Evolutionary conservation across 75 land plant genomes (phyloP).

Genomic region (Sequoiadendron giganteum): DNA sequence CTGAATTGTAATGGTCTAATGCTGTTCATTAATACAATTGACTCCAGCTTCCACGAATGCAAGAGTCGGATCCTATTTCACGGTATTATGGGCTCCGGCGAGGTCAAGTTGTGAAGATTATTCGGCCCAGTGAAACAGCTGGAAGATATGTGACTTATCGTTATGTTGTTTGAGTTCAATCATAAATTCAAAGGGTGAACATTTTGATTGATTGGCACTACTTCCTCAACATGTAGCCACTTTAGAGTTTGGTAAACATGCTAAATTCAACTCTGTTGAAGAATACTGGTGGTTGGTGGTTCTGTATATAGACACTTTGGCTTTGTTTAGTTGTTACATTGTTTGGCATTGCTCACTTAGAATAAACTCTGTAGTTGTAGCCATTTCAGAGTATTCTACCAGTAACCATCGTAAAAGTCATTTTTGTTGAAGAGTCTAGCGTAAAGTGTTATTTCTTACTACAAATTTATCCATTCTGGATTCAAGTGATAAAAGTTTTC

Average conservation of each 20-base stretch:
- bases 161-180: slow-evolving; percentile 38
- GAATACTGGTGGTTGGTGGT: neutral
- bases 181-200: neutral
- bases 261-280: neutral
- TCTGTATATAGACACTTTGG: neutral
- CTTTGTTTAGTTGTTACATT: neutral
- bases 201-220: neutral
- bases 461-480: neutral
- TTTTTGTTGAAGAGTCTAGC: neutral
- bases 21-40: neutral
- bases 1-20: neutral
- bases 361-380: neutral
- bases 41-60: slow-evolving; percentile 67
- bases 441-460: neutral
- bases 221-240: neutral
- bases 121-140: slow-evolving; percentile 68
- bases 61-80: slow-evolving; percentile 58
- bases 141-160: slow-evolving; percentile 69
- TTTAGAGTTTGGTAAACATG: neutral
- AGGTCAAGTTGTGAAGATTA: slow-evolving; percentile 68
- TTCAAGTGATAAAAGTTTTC: neutral
- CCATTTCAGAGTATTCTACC: neutral
- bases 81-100: slow-evolving; percentile 66
- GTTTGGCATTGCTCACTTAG: neutral
- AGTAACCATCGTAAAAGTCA: neutral